These are phyloP conservation scores for Pleurotus pulmonarius DNA, from an alignment of 768 basidiomycete genomes.

Conservation along the genomic window DNA sequence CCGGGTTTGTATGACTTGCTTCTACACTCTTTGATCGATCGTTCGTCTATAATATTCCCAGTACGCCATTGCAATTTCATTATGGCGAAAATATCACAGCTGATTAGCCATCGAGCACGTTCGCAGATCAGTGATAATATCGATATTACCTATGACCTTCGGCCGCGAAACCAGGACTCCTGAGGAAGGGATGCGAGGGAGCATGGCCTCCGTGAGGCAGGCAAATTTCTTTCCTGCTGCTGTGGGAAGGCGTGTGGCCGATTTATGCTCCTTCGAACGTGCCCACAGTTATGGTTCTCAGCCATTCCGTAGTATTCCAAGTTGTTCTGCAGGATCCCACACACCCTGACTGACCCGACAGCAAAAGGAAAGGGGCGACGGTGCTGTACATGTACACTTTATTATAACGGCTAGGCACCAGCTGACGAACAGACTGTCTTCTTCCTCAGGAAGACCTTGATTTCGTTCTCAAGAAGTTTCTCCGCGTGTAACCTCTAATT, in stretches of 20 bases:
- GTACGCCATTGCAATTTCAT: not conserved
- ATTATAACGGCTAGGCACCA: not conserved
- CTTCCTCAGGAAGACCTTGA: not conserved
- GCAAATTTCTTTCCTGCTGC: not conserved
- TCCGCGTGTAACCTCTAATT: not conserved
- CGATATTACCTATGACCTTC: not conserved
- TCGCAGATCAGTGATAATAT: not conserved
- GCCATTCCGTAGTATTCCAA: not conserved
- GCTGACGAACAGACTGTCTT: not conserved
- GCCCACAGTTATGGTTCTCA: not conserved
- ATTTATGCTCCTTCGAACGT: not conserved
- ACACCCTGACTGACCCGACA: not conserved
- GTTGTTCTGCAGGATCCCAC: not conserved
- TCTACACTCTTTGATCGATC: constrained; percentile 1
- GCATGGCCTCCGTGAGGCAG: not conserved
- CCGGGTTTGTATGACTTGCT: constrained; percentile 3
- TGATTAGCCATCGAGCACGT: not conserved
- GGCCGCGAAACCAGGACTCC: not conserved
- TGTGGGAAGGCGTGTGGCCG: not conserved
- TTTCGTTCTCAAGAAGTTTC: not conserved
- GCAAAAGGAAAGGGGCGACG: not conserved
- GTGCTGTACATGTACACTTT: not conserved
- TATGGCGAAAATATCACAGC: not conserved
- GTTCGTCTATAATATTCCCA: not conserved
- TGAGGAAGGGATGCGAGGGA: not conserved